phyloP scores from a whole-genome alignment of 495 filamentous ascomycete genomes.

The Penicillium egyptiacum region DNA sequence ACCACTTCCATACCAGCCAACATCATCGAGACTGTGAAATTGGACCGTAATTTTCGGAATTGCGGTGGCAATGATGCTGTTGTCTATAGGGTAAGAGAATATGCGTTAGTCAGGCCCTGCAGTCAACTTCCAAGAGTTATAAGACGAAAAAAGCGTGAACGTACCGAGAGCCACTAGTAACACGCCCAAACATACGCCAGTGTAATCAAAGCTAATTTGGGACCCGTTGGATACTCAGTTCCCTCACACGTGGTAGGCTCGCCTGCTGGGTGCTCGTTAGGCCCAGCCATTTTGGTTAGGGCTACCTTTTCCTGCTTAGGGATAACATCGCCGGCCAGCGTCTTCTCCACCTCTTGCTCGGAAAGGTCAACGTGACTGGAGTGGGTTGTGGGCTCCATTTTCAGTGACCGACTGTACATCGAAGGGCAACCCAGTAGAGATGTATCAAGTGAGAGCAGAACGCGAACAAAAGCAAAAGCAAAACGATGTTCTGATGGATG shows the following conservation, averaged over 20 bases:
- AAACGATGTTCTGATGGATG: background rate
- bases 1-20: slow-evolving; percentile 48
- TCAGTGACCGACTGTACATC: background rate
- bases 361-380: background rate
- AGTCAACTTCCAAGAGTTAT: background rate
- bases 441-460: background rate
- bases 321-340: background rate
- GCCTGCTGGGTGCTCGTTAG: background rate
- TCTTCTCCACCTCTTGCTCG: background rate
- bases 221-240: background rate
- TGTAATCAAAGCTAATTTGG: background rate
- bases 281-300: background rate
- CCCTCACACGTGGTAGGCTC: background rate
- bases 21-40: slow-evolving; percentile 44
- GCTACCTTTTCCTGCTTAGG: background rate
- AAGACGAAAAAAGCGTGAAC: background rate
- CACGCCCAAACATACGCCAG: slow-evolving; percentile 2
- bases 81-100: slow-evolving; percentile 39
- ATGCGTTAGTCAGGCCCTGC: background rate
- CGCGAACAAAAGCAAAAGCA: background rate
- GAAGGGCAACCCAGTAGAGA: background rate
- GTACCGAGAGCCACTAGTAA: slow-evolving; percentile 5
- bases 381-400: background rate
- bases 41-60: slow-evolving; percentile 47
- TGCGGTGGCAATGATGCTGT: slow-evolving; percentile 46